Evolutionary conservation across 208 protist genomes (phyloP), one percentile per base, ranked within the genome.

Genomic region (Trypanosoma avium): DNA sequence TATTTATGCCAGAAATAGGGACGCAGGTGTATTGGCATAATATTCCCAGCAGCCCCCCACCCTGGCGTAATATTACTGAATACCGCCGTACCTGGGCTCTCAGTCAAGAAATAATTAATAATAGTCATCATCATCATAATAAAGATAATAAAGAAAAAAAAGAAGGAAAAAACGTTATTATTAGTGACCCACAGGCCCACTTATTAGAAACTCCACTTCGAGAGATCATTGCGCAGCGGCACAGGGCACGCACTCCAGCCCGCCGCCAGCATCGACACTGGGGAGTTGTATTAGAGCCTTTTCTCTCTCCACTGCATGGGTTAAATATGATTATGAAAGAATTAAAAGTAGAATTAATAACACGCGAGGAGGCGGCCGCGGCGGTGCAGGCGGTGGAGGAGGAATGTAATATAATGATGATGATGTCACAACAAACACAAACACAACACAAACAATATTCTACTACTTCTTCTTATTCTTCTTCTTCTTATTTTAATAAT

Each of bases 271-370:
- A 21, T 32, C 33, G 74, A 4, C 55, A 75, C 50, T 75, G 43
- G 35, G 67, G 73, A 26, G 67, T 83, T 42, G 77, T 88, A 4
- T 50, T 75, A 6, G 85, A 92, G 48, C 85, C 73, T 2, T 32
- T 80, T 65, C 70, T 86, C 33, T 80, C 81, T 1, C 79, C 81
- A 35, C 73, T 92, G 19, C 61, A 40, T 21, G 76, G 73, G 7
- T 32, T 92, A 17, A 88, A 92, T 47, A 72, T 82, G 38, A 56
- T 86, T 45, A 81, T 92, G 68, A 29, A 46, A 2, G 69, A 87
- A 40, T 60, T 92, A 19, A 21, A 56, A 9, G 67, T 71, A 53
- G 61, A 22, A 0, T 27, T 47, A 21, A 64, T 88, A 8, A 60
- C 70, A 1, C 0, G 15, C 1, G 61, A 24, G 19, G 81, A 88